Percentiles rank a stretch among this genome's conserved stretches.
These are phyloP conservation scores for Neoboletus magnificus DNA, from an alignment of 768 basidiomycete species.

Conservation along the genomic window DNA sequence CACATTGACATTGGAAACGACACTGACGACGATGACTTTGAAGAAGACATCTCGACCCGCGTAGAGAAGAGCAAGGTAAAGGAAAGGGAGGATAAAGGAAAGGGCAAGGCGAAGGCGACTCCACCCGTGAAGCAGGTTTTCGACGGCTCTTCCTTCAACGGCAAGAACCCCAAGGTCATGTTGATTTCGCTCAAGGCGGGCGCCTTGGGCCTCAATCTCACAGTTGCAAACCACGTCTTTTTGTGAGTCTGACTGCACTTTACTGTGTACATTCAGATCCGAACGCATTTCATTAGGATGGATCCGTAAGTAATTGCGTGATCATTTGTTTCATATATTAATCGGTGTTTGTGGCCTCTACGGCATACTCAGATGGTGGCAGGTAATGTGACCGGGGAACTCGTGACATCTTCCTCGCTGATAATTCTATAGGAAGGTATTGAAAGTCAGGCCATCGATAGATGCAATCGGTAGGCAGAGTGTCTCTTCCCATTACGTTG, in stretches of 20 bases:
- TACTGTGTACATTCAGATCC: neutral
- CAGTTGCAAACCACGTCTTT: slow-evolving; percentile 85
- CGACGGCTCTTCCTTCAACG: slow-evolving; percentile 22
- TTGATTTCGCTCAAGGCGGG: slow-evolving; percentile 85
- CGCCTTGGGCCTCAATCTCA: slow-evolving; percentile 83
- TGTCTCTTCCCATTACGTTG: neutral
- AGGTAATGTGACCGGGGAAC: slow-evolving; percentile 35
- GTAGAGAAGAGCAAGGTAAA: slow-evolving; percentile 34
- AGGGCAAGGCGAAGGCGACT: slow-evolving; percentile 32
- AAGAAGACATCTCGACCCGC: slow-evolving; percentile 29
- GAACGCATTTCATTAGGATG: slow-evolving; percentile 49
- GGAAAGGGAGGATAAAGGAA: slow-evolving; percentile 38
- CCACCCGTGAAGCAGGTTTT: slow-evolving; percentile 12
- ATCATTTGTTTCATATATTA: slow-evolving; percentile 8
- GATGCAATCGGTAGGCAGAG: slow-evolving; percentile 61
- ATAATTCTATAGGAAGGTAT: slow-evolving; percentile 59
- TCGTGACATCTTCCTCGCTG: slow-evolving; percentile 6
- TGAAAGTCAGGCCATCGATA: slow-evolving; percentile 79
- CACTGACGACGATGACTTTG: slow-evolving; percentile 31
- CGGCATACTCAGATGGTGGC: slow-evolving; percentile 63
- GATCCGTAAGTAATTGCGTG: slow-evolving; percentile 61
- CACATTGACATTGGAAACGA: slow-evolving; percentile 33
- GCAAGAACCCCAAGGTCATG: slow-evolving; percentile 71
- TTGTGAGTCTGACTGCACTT: slow-evolving; percentile 45
- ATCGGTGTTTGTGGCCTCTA: slow-evolving; percentile 3